These are phyloP conservation scores for Talaromyces sp. DNA, from an alignment of 2,329 filamentous ascomycete genomes.

Conservation along the genomic window DNA sequence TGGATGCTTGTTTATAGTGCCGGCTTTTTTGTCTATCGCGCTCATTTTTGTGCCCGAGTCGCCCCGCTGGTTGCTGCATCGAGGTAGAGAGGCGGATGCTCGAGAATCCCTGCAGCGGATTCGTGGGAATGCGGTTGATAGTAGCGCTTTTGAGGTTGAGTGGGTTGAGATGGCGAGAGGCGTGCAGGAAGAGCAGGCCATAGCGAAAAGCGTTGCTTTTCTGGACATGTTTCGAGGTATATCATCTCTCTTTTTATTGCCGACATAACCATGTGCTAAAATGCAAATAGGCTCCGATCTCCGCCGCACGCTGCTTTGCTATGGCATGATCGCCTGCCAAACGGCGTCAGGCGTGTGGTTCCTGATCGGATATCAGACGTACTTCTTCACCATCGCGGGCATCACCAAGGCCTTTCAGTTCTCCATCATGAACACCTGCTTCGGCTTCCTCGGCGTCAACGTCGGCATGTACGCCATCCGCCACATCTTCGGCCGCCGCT, in stretches of 20 bases:
- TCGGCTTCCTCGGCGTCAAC: conserved; percentile 46
- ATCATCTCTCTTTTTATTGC: background rate
- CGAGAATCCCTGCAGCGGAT: conserved; percentile 32
- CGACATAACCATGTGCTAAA: background rate
- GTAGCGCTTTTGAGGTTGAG: conserved; percentile 11
- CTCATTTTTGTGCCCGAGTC: conserved; percentile 21
- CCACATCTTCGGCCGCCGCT: conserved; percentile 41
- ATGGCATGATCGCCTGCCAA: conserved; percentile 43
- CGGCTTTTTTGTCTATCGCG: conserved; percentile 14
- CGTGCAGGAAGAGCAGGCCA: conserved; percentile 14
- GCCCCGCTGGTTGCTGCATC: conserved; percentile 20
- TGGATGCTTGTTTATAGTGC: conserved; percentile 17
- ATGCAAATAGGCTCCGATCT: conserved; percentile 36
- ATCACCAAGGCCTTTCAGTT: conserved; percentile 44
- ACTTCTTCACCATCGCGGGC: conserved; percentile 42
- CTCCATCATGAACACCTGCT: conserved; percentile 45
- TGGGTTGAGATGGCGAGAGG: conserved; percentile 14
- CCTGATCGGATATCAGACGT: conserved; percentile 46
- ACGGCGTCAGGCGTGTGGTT: conserved; percentile 45
- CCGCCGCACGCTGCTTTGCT: conserved; percentile 47
- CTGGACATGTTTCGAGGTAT: conserved; percentile 7
- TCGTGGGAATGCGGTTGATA: conserved; percentile 12
- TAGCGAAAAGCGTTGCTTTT: conserved; percentile 13
- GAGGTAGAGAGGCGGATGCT: conserved; percentile 19
- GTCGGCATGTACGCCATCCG: conserved; percentile 46